Conservation (phyloP, 1,284 basidiomycete species). For the Lentinula novae-zelandiae region DNA sequence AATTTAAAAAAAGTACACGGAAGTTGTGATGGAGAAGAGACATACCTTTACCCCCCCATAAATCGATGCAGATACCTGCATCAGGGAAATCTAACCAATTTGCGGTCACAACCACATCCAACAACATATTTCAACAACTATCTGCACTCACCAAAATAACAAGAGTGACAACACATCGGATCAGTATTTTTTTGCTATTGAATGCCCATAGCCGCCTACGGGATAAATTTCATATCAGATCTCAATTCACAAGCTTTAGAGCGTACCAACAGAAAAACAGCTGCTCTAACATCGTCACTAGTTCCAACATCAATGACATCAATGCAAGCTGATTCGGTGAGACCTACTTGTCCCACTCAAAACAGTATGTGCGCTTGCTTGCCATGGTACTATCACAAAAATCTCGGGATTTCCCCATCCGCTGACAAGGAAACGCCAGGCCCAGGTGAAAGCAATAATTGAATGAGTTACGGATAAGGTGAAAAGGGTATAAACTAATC, state of each 20-base stretch:
- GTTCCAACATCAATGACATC: neutral
- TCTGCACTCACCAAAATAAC: neutral
- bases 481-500: constrained; percentile 17
- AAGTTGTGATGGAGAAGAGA: neutral
- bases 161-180: neutral
- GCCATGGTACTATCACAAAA: constrained; percentile 18
- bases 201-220: constrained; percentile 5
- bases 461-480: constrained; percentile 20
- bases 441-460: constrained; percentile 19
- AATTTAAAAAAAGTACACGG: neutral
- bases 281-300: constrained; percentile 19
- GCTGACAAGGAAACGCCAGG: constrained; percentile 19
- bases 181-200: neutral
- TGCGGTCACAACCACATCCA: neutral
- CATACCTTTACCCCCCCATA: neutral
- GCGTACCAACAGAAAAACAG: constrained; percentile 19
- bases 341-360: constrained; percentile 20
- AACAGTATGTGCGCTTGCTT: constrained; percentile 17
- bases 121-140: neutral
- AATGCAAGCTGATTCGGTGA: neutral
- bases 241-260: neutral
- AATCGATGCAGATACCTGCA: neutral
- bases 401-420: constrained; percentile 18
- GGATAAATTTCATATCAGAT: neutral
- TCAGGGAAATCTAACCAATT: too few species aligned